Base-by-base conservation (phyloP, 352 stramenopile species). In the Globisporangium paroecandrum region DNA sequence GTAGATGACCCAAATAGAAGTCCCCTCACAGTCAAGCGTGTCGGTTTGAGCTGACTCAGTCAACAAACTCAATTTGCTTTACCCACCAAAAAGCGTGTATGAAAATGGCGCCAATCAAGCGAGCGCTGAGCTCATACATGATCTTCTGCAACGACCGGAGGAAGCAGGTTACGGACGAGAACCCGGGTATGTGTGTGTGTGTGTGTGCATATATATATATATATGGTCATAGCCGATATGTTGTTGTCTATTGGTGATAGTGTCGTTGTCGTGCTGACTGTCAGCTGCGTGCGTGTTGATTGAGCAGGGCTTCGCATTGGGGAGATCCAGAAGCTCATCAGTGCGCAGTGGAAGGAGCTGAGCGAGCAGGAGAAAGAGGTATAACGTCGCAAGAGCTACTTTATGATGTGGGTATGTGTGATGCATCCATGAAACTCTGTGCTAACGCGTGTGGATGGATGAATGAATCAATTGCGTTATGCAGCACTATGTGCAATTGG, bases 251-350 rank as follows among this genome's bases (percentile, higher is more conserved):
- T 24, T 24, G 22, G 24, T 24, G 7, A 1, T n/a, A 24, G 1
- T 38, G 18, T 29, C 24, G n/a, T n/a, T 46, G 20, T n/a, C 57
- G 2, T n/a, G 9, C n/a, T 38, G 12, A 22, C 18, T 53, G 24
- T 32, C 9, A 20, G 8, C 36, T 32, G 27, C 6, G 15, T 10
- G 36, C 25, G 24, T 58, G 10, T n/a, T 60, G 12, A 29, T 20
- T 29, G 51, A 24, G 24, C 65, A 82, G 78, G 81, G 2, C 62
- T 84, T 3, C 76, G 76, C 62, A 78, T 96, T 54, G 85, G 86
- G 8, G 80, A 90, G 15, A 82, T 98, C 22, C 90, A 97, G 58
- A 97, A 97, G 74, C 71, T 93, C 20, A 89, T 98, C 34, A 97
- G 94, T 34, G 76, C 78, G 53, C 83, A 94, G 55, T 99, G 96